These are phyloP conservation scores for Cicer cuneatum DNA, from an alignment of 306 rosid genomes.

Conservation along the genomic window DNA sequence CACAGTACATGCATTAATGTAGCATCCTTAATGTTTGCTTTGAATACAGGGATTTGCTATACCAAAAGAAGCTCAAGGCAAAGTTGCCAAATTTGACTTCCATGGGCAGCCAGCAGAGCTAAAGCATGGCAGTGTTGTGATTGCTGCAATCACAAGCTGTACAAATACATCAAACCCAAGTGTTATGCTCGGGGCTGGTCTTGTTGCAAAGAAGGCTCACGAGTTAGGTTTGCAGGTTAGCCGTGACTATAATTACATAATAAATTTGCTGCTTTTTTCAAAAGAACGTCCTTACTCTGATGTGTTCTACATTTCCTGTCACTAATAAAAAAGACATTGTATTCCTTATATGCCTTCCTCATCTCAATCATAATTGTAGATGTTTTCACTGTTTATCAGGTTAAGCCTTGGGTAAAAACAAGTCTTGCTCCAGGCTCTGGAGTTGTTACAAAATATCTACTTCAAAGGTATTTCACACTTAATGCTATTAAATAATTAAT, in stretches of 20 bases:
- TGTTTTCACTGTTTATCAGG: constrained; percentile 57
- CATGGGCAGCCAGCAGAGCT: constrained; percentile 94
- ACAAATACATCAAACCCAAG: constrained; percentile 98
- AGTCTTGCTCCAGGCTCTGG: constrained; percentile 99
- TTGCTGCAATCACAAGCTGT: constrained; percentile 98
- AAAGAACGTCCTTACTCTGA: constrained; percentile 7
- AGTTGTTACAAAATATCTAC: constrained; percentile 90
- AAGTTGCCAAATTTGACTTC: constrained; percentile 83
- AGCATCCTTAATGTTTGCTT: constrained; percentile 29
- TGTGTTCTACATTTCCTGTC: constrained; percentile 13
- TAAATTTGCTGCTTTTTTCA: constrained; percentile 21
- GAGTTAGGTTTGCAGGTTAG: constrained; percentile 90
- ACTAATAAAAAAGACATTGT: constrained; percentile 3
- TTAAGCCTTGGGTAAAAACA: constrained; percentile 98
- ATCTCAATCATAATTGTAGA: constrained; percentile 15
- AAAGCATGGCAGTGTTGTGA: constrained; percentile 89
- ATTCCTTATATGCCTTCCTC: constrained; percentile 21
- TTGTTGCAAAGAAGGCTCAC: constrained; percentile 87
- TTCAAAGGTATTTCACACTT: constrained; percentile 62
- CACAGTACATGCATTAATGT: constrained; percentile 31
- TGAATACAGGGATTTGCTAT: constrained; percentile 83
- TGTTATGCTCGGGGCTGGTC: constrained; percentile 99
- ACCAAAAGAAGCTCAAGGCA: constrained; percentile 80
- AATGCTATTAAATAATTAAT: constrained; percentile 18
- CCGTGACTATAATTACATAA: constrained; percentile 22